A percentile compares a stretch with the other conserved stretches of the same genome.
Evolutionary conservation across 306 rosid genomes (phyloP).

Genomic region (Fragaria ananassa): DNA sequence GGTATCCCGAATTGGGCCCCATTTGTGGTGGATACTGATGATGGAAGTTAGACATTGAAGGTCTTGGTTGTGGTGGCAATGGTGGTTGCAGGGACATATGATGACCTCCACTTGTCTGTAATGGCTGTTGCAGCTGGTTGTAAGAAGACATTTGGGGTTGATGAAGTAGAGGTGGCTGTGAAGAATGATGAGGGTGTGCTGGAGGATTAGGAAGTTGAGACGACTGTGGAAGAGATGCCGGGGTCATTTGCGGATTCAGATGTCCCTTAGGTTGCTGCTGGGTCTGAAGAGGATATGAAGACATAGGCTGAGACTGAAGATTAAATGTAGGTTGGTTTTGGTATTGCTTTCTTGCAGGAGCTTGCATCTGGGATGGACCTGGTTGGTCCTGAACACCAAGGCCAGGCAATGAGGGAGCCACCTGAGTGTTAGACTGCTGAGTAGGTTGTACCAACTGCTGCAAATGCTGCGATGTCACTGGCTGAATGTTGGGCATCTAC

Average conservation of each 20-base stretch:
- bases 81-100: constrained; percentile 74
- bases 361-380: constrained; percentile 53
- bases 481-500: constrained; percentile 74
- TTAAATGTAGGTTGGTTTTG: constrained; percentile 57
- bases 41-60: constrained; percentile 57
- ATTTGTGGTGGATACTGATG: constrained; percentile 72
- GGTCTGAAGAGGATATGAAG: constrained; percentile 53
- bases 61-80: constrained; percentile 72
- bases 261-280: constrained; percentile 75
- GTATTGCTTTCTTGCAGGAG: constrained; percentile 57
- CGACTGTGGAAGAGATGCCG: constrained; percentile 53
- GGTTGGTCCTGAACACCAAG: constrained; percentile 66
- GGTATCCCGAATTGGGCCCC: constrained; percentile 63
- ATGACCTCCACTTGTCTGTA: constrained; percentile 63
- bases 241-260: constrained; percentile 49
- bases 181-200: constrained; percentile 57
- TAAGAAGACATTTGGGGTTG: constrained; percentile 57
- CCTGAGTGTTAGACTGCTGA: constrained; percentile 53
- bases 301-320: constrained; percentile 62
- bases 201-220: constrained; percentile 67
- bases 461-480: constrained; percentile 46
- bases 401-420: constrained; percentile 47
- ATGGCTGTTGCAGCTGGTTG: constrained; percentile 63
- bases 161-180: constrained; percentile 66
- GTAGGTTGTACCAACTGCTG: constrained; percentile 54